A percentile compares a stretch with the other conserved stretches of the same genome.
Conservation (phyloP, 2,329 filamentous ascomycete genomes). For the Fusarium nodosum region DNA sequence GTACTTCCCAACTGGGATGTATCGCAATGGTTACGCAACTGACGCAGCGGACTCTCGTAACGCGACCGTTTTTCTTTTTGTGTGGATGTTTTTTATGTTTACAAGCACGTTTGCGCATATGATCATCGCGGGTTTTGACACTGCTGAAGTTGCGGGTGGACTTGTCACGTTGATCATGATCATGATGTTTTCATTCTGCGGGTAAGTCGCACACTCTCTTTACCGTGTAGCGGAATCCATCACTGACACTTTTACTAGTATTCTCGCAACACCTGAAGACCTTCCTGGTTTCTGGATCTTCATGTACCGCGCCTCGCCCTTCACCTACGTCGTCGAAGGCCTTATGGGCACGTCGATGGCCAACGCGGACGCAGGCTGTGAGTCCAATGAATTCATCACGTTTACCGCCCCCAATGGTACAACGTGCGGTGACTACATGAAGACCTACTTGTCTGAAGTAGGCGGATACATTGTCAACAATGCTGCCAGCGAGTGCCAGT, state of each 20-base stretch:
- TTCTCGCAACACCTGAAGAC: slow-evolving; percentile 70
- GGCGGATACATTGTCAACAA: slow-evolving; percentile 62
- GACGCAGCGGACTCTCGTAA: slow-evolving; percentile 63
- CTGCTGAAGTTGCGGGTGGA: slow-evolving; percentile 73
- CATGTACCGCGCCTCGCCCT: slow-evolving; percentile 80
- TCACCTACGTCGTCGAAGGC: slow-evolving; percentile 79
- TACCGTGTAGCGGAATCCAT: accelerated
- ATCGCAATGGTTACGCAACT: slow-evolving; percentile 68
- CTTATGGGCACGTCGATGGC: slow-evolving; percentile 75
- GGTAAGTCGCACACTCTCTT: slow-evolving; percentile 63
- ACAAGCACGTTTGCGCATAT: slow-evolving; percentile 75
- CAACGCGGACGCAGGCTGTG: slow-evolving; percentile 71
- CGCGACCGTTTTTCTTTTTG: slow-evolving; percentile 72
- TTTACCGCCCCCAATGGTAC: slow-evolving; percentile 69
- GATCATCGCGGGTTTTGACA: slow-evolving; percentile 73
- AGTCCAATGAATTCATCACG: slow-evolving; percentile 71
- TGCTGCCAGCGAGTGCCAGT: slow-evolving; percentile 58
- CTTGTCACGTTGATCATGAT: slow-evolving; percentile 74
- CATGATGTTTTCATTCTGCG: slow-evolving; percentile 73
- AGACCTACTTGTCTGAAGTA: slow-evolving; percentile 57
- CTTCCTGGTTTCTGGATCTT: slow-evolving; percentile 84
- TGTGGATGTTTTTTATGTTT: slow-evolving; percentile 74
- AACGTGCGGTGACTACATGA: slow-evolving; percentile 71
- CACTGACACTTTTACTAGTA: slow-evolving; percentile 55
- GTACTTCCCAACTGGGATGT: slow-evolving; percentile 77